Conservation (phyloP, 495 filamentous ascomycete species). For the Aspergillus haitiensis region DNA sequence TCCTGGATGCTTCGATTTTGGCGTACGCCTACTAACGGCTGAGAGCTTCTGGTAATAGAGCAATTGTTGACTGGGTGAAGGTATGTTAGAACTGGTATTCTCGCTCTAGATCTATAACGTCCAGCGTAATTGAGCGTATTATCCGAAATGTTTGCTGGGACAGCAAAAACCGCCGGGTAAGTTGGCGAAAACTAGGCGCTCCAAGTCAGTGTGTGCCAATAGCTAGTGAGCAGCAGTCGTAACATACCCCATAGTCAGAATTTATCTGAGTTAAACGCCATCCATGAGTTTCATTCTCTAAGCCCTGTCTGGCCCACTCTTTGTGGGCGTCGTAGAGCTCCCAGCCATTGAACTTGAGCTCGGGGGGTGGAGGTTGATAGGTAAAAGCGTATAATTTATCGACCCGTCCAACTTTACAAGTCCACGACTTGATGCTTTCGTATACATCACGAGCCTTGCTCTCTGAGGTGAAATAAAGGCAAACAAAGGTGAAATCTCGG, state of each 20-base stretch:
- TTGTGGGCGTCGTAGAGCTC: slow-evolving; percentile 78
- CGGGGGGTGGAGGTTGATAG: slow-evolving; percentile 70
- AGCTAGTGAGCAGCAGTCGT: neutral
- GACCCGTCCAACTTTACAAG: slow-evolving; percentile 77
- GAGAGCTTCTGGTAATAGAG: slow-evolving; percentile 91
- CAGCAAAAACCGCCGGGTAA: slow-evolving; percentile 83
- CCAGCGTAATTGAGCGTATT: slow-evolving; percentile 94
- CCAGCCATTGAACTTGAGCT: slow-evolving; percentile 81
- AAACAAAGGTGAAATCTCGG: slow-evolving; percentile 89
- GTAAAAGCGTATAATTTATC: slow-evolving; percentile 92
- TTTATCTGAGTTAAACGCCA: slow-evolving; percentile 96
- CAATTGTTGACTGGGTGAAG: slow-evolving; percentile 96
- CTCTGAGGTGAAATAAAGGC: slow-evolving; percentile 82
- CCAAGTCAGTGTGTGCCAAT: slow-evolving; percentile 25
- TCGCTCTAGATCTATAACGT: slow-evolving; percentile 78
- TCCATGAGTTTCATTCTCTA: slow-evolving; percentile 72
- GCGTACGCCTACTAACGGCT: slow-evolving; percentile 84
- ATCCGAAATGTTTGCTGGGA: slow-evolving; percentile 88
- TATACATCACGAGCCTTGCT: slow-evolving; percentile 79
- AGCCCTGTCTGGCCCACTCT: slow-evolving; percentile 79
- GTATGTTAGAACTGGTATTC: slow-evolving; percentile 88
- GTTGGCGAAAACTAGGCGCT: slow-evolving; percentile 79
- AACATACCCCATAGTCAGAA: slow-evolving; percentile 66
- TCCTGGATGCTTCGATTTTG: slow-evolving; percentile 93
- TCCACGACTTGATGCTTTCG: slow-evolving; percentile 79